Base-by-base conservation (phyloP, 257 asterid genomes). In the Coffea eugenioides region DNA sequence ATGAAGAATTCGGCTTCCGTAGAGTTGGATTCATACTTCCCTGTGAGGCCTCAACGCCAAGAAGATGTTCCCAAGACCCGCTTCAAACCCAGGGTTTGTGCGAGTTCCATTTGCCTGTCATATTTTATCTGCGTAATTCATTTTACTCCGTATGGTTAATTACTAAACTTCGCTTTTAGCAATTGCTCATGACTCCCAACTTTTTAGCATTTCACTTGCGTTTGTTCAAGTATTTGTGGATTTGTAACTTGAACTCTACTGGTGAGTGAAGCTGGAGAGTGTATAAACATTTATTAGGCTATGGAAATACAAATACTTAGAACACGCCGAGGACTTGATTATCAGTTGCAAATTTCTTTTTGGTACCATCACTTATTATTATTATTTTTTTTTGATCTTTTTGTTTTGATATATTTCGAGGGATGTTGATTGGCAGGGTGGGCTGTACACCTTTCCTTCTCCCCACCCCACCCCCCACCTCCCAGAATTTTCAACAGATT, bases 61-160 rank as follows among this genome's bases (percentile, higher is more conserved):
- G 97, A 89, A 64, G 96, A 92, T 82, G 93, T 89, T 66, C 98
- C 97, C 72, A 89, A 89, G 88, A 91, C 94, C 69, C 92, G 97
- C 62, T 95, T 93, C 83, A 95, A 92, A 82, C 91, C 99, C 20
- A 85, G 97, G 95, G 99, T 95, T 78, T 72, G 95, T 66, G 8
- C 39, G 41, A 51, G n/a, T 69, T 46, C 67, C 43, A 72, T 18
- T 66, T 71, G 34, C 49, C 34, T 54, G 31, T 73, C 64, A 80
- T 73, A 76, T 79, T 9, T 25, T 39, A 4, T 71, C 41, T 51
- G 57, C 52, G 2, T 13, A 0, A 15, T 27, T 5, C 56, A 13
- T 54, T 8, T 51, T 0, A 49, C 54, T 41, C 23, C n/a, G 0
- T 25, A 25, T 14, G 31, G 6, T 41, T 41, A 15, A 54, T 79